Percentiles rank a stretch among this genome's conserved stretches.
Evolutionary conservation across 2,329 filamentous ascomycete species (phyloP).

Genomic region (Fonsecaea pugnacius): DNA sequence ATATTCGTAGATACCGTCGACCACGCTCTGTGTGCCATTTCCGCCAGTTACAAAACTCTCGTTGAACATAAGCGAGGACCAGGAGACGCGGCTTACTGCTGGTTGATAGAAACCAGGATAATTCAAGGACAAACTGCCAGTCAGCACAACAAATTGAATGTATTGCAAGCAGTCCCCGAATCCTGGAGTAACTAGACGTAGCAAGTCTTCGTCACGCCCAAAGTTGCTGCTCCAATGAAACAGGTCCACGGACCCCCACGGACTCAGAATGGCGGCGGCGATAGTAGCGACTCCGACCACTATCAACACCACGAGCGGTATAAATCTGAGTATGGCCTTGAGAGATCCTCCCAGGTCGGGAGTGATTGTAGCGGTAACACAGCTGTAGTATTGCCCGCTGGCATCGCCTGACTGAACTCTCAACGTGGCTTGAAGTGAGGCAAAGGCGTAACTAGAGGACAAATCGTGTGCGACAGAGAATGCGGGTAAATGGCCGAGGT

Average conservation of each 20-base stretch:
- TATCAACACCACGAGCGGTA: conserved; percentile 78
- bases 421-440: conserved; percentile 76
- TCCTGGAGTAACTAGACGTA: conserved; percentile 90
- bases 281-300: conserved; percentile 81
- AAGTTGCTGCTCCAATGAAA: conserved; percentile 99
- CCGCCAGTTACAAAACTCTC: conserved; percentile 78
- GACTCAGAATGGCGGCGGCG: conserved; percentile 83
- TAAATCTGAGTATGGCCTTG: conserved; percentile 70
- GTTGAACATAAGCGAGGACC: conserved; percentile 93
- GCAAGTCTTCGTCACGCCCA: conserved; percentile 86
- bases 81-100: conserved; percentile 81
- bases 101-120: conserved; percentile 97
- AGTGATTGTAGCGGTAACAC: conserved; percentile 79
- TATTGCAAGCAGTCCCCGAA: conserved; percentile 98
- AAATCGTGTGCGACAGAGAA: conserved; percentile 77
- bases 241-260: conserved; percentile 87
- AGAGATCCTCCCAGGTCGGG: conserved; percentile 76
- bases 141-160: conserved; percentile 87
- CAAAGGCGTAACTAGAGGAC: conserved; percentile 80
- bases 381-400: conserved; percentile 69
- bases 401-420: conserved; percentile 75
- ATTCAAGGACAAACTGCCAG: conserved; percentile 80
- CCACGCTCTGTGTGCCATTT: conserved; percentile 67
- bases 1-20: conserved; percentile 78
- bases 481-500: conserved; percentile 64